These are phyloP conservation scores for Claviceps digitariae DNA, from an alignment of 2,329 filamentous ascomycete species.

Conservation along the genomic window DNA sequence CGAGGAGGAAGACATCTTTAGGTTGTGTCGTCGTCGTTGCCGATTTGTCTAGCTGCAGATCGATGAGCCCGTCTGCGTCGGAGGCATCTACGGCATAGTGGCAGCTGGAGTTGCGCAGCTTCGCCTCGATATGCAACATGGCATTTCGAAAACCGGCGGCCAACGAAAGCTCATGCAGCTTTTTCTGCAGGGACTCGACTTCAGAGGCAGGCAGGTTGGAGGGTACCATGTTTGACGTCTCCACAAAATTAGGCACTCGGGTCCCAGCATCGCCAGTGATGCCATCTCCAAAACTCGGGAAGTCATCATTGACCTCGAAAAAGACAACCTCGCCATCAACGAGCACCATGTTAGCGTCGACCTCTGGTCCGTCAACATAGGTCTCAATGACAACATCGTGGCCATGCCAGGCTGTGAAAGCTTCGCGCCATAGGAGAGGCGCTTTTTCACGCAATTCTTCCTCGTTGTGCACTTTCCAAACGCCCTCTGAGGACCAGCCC, in stretches of 20 bases:
- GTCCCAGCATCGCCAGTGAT: not conserved
- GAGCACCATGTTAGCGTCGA: slow-evolving; percentile 1
- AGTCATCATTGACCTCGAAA: not conserved
- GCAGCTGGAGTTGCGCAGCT: not conserved
- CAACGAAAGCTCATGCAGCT: not conserved
- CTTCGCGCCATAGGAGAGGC: not conserved
- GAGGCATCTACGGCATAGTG: not conserved
- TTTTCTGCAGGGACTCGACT: not conserved
- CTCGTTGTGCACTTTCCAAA: not conserved
- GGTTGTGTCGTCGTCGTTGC: not conserved
- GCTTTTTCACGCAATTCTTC: not conserved
- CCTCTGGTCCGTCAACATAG: not conserved
- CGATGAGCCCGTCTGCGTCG: not conserved
- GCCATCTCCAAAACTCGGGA: not conserved
- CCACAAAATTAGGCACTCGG: not conserved
- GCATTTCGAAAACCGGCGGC: not conserved
- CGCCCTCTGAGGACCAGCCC: not conserved
- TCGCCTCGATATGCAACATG: not conserved
- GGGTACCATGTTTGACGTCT: not conserved
- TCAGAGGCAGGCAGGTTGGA: not conserved
- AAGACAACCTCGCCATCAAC: not conserved
- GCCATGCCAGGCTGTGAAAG: not conserved
- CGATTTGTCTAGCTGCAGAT: not conserved
- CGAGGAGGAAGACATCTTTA: not conserved
- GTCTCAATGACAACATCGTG: not conserved